Base-by-base conservation (phyloP, 116 monocot genomes). In the Posidonia oceanica region DNA sequence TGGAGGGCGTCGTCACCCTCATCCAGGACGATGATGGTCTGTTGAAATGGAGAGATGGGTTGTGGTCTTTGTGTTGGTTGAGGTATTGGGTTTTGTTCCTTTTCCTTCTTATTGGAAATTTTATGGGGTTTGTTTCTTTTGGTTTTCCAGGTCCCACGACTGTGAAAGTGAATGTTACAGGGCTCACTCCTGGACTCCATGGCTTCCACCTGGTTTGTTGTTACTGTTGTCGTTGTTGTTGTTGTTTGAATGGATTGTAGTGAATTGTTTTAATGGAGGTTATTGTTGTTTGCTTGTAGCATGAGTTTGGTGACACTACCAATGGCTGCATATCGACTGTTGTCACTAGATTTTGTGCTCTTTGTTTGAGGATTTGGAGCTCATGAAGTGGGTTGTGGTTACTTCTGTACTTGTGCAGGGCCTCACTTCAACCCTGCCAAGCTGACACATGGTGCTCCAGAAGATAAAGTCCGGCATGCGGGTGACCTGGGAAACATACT, bases 401-500 rank as follows among this genome's bases (percentile, higher is more conserved):
- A 4, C 23, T 52, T 14, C 51, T 37, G 11, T 68, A 17, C 18
- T 71, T 8, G 20, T 5, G n/a, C 63, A 94, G 94, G 94, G 52
- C 72, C 94, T 76, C 94, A 94, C 73, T 94, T 94, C 69, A 94
- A 94, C 58, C 94, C 94, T 39, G 83, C 85, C 42, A 76, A 68
- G 8, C 2, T 78, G 81, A 83, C 84, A 37, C 94, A 94, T 73
- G 93, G 94, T 63, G 89, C 90, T 69, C 94, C 94, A 54, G 76
- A 86, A 68, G 94, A 89, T 73, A 79, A 87, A 70, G 57, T 89
- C 52, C 94, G 94, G 16, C 94, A 94, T 94, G 94, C 94, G 70
- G 94, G 94, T 80, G 94, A 94, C 81, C 87, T 94, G 79, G 94
- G 94, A 89, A 94, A 94, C 79, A 81, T 94, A 68, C 53, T 83